phyloP scores from a whole-genome alignment of 2,329 filamentous ascomycete genomes.

The Fusarium euwallaceae region DNA sequence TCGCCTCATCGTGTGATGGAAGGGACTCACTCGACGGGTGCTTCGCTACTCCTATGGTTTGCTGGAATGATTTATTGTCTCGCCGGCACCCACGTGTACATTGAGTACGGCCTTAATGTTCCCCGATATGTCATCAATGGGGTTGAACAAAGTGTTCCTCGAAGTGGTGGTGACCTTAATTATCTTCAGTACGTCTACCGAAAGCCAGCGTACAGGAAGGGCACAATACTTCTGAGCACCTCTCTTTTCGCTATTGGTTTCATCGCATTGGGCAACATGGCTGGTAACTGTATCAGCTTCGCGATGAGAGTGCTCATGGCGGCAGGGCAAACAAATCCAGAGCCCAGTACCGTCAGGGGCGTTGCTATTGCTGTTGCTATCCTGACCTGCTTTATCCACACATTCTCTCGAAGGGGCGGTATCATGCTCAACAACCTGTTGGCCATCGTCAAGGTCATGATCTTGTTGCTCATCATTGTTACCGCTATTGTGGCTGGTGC shows the following conservation, averaged over 20 bases:
- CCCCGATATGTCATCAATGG: slow-evolving; percentile 57
- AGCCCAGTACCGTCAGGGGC: slow-evolving; percentile 55
- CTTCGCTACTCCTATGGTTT: slow-evolving; percentile 57
- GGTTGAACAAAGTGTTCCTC: slow-evolving; percentile 56
- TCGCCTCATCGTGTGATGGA: slow-evolving; percentile 51
- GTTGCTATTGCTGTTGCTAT: slow-evolving; percentile 61
- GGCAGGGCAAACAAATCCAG: slow-evolving; percentile 45
- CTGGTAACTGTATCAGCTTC: slow-evolving; percentile 63
- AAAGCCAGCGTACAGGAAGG: slow-evolving; percentile 51
- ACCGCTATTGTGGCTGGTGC: slow-evolving; percentile 51
- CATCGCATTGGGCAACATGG: slow-evolving; percentile 62
- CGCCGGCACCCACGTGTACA: slow-evolving; percentile 53
- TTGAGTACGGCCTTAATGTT: slow-evolving; percentile 62
- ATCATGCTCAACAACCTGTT: slow-evolving; percentile 65
- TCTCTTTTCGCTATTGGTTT: slow-evolving; percentile 61
- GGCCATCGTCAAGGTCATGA: slow-evolving; percentile 62
- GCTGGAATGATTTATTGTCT: slow-evolving; percentile 55
- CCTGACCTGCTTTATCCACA: slow-evolving; percentile 62
- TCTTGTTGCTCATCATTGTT: slow-evolving; percentile 60
- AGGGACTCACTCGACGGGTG: slow-evolving; percentile 50
- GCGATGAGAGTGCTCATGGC: slow-evolving; percentile 56
- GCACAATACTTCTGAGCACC: slow-evolving; percentile 55
- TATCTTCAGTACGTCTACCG: slow-evolving; percentile 63
- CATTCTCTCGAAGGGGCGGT: slow-evolving; percentile 61
- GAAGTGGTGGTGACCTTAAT: slow-evolving; percentile 62